These are phyloP conservation scores for Hirschfeldia incana DNA, from an alignment of 345 rosid species.

Conservation along the genomic window DNA sequence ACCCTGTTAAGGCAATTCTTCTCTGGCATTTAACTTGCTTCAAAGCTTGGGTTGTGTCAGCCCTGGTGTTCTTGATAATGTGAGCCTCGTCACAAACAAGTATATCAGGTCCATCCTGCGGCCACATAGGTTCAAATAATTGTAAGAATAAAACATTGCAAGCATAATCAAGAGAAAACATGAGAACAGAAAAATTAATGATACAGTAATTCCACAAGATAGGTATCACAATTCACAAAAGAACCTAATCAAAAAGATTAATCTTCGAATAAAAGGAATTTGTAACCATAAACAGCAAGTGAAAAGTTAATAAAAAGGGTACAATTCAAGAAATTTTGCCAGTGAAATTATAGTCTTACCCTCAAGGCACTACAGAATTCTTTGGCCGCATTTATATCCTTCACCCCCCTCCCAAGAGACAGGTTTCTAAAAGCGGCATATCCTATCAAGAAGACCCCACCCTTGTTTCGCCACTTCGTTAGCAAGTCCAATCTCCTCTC, in stretches of 20 bases:
- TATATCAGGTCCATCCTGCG: constrained; percentile 97
- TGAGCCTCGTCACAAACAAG: constrained; percentile 99
- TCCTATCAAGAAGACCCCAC: constrained; percentile 91
- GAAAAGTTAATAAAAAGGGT: neutral
- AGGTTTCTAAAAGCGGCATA: constrained; percentile 89
- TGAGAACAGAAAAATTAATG: neutral
- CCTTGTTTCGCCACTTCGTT: constrained; percentile 86
- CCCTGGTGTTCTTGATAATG: constrained; percentile 92
- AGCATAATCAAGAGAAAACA: constrained; percentile 1
- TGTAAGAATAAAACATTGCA: constrained; percentile 25
- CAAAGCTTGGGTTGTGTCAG: constrained; percentile 96
- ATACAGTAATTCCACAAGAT: constrained; percentile 6
- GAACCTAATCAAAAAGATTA: neutral
- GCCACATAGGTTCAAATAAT: constrained; percentile 19
- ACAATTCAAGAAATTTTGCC: neutral
- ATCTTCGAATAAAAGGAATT: neutral
- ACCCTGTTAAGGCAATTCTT: constrained; percentile 98
- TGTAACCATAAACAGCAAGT: neutral
- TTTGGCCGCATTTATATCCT: constrained; percentile 68
- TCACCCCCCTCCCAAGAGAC: constrained; percentile 82
- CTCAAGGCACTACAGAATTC: constrained; percentile 77
- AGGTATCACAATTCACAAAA: neutral
- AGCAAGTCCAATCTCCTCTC: constrained; percentile 82
- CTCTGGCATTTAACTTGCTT: constrained; percentile 97
- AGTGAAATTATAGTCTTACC: constrained; percentile 45